phyloP scores from a whole-genome alignment of 305 asterid genomes.

The Vinca major region DNA sequence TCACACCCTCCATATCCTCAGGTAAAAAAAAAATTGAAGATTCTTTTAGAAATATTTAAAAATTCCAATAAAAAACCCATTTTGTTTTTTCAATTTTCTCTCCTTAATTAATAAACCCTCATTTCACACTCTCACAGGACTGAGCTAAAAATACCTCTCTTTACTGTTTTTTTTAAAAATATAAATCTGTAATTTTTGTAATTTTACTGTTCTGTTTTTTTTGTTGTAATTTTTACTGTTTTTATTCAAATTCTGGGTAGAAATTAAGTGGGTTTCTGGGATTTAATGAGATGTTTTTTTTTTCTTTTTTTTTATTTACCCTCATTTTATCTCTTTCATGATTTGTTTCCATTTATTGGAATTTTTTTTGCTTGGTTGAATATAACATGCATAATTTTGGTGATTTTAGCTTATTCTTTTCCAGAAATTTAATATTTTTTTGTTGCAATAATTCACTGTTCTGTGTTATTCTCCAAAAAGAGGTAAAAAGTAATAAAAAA shows the following conservation, averaged over 20 bases:
- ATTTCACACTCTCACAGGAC: background rate
- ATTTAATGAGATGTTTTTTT: background rate
- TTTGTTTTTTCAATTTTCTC: background rate
- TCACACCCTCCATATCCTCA: constrained; percentile 55
- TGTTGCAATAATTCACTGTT: background rate
- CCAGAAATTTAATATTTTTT: background rate
- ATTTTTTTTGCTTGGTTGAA: background rate
- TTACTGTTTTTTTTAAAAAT: background rate
- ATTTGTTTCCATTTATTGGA: background rate
- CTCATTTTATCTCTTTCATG: background rate
- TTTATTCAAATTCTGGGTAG: background rate
- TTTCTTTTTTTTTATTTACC: background rate
- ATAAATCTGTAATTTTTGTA: constrained; percentile 5
- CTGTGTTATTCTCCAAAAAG: background rate
- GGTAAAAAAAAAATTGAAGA: constrained; percentile 21
- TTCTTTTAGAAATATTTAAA: background rate
- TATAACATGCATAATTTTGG: background rate
- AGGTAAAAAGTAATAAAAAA: background rate
- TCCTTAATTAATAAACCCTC: constrained; percentile 1
- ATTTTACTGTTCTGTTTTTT: too few relatives aligned
- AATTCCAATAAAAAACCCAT: background rate
- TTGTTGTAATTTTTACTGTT: background rate
- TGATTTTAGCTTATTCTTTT: background rate
- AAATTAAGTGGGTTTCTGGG: constrained; percentile 4
- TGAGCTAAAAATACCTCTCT: background rate